Conservation (phyloP, 331 rosid species). For the Malus hybrid region DNA sequence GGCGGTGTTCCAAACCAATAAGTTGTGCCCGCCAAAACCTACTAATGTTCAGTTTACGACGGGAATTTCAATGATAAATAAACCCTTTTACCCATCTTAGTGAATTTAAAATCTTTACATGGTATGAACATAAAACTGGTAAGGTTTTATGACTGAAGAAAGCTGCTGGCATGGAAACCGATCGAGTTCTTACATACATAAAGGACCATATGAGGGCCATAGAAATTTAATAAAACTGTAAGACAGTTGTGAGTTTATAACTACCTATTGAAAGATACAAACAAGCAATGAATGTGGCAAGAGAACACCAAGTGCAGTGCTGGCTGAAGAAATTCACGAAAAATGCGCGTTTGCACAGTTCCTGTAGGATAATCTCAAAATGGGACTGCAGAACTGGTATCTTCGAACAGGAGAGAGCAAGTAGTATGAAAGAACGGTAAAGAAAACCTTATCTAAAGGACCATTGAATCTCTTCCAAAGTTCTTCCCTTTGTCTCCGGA, state of each 20-base stretch:
- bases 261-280: background rate
- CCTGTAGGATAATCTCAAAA: constrained; percentile 4
- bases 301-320: background rate
- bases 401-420: background rate
- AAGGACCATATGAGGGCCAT: background rate
- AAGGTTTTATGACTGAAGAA: background rate
- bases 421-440: background rate
- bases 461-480: constrained; percentile 82
- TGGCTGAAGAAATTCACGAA: constrained; percentile 7
- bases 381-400: constrained; percentile 1
- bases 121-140: background rate
- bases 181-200: background rate
- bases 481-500: constrained; percentile 90
- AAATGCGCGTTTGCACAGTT: background rate
- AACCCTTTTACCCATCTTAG: background rate
- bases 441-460: constrained; percentile 59
- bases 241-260: background rate
- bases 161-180: background rate
- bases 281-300: constrained; percentile 4
- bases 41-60: background rate
- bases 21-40: background rate
- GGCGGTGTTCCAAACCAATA: too few relatives aligned
- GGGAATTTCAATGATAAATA: background rate
- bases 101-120: background rate
- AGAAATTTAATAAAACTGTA: background rate